Evolutionary conservation across 1,284 basidiomycete genomes (phyloP), one percentile per base, ranked within the genome.

Genomic region (Cryptococcus neoformans): DNA sequence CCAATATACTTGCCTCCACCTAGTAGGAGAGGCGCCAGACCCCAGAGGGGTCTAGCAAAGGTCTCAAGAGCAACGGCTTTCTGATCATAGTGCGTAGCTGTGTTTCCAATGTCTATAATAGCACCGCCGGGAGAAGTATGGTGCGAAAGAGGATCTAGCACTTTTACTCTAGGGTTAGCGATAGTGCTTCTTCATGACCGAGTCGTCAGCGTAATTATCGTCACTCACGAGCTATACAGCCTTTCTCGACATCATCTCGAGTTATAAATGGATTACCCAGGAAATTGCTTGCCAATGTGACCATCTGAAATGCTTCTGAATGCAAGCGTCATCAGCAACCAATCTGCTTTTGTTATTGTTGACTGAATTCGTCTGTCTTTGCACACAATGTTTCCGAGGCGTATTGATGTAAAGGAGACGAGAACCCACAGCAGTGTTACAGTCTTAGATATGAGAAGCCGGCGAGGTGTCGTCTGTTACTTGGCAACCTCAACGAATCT

Each of bases 31-130:
- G 86, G 82, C 0, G 86, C 82, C 3, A 89, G 80, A 8, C 86
- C 88, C 86, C 88, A 89, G 44, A 89, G 81, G 0, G 88, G 88
- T 8, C 87, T 81, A 2, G 87, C 85, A 66, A 88, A 90, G 1
- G 87, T 85, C 67, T 90, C 87, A 42, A 89, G 81, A 54, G 86
- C 85, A 1, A 87, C 87, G 14, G 88, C 87, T 8, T 80, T 76
- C 54, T 87, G 84, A 69, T 90, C 88, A 69, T 84, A 89, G 70
- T 89, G 88, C 0, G 87, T 88, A 2, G 84, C 87, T 0, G 87
- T 88, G 69, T 85, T 80, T 2, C 86, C 86, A 5, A 89, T 79
- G 56, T 86, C 84, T 60, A 89, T 82, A 42, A 85, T 81, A 6
- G 87, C 84, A 8, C 87, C 87, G 49, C 86, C 86, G 0, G 0